A percentile compares a stretch with the other conserved stretches of the same genome.
Conservation (phyloP, 257 asterid species). For the Scutellaria galericulata region DNA sequence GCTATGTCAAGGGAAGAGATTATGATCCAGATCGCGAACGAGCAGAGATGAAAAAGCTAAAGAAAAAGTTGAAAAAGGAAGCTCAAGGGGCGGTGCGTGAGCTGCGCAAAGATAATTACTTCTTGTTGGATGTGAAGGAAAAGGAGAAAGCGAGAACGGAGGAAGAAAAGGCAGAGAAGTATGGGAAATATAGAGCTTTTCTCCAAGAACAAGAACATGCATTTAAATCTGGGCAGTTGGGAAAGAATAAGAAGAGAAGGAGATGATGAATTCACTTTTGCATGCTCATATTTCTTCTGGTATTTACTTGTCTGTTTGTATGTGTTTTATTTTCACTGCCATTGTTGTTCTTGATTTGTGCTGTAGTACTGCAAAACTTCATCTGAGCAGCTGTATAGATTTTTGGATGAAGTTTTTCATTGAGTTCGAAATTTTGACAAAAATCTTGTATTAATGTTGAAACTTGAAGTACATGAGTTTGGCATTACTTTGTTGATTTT, state of each 20-base stretch:
- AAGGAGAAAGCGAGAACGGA: conserved; percentile 53
- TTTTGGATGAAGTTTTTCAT: conserved; percentile 28
- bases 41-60: conserved; percentile 73
- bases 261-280: conserved; percentile 46
- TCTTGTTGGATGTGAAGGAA: conserved; percentile 73
- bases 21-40: conserved; percentile 96
- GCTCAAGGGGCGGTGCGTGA: conserved; percentile 82
- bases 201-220: conserved; percentile 98
- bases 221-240: conserved; percentile 90
- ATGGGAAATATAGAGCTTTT: conserved; percentile 70
- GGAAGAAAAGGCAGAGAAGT: conserved; percentile 74
- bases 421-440: conserved; percentile 2
- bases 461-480: neutral
- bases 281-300: neutral
- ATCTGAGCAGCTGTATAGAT: conserved; percentile 29
- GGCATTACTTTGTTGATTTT: neutral
- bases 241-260: conserved; percentile 74
- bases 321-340: neutral
- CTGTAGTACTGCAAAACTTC: conserved; percentile 6
- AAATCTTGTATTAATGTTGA: neutral
- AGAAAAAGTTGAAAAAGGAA: conserved; percentile 62
- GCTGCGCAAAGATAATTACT: conserved; percentile 78
- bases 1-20: conserved; percentile 95
- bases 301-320: no score
- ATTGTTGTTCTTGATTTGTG: conserved; percentile 4